A percentile compares a stretch with the other conserved stretches of the same genome.
These are phyloP conservation scores for Paraconiothyrium sp. DNA, from an alignment of 2,329 filamentous ascomycete species.

Conservation along the genomic window DNA sequence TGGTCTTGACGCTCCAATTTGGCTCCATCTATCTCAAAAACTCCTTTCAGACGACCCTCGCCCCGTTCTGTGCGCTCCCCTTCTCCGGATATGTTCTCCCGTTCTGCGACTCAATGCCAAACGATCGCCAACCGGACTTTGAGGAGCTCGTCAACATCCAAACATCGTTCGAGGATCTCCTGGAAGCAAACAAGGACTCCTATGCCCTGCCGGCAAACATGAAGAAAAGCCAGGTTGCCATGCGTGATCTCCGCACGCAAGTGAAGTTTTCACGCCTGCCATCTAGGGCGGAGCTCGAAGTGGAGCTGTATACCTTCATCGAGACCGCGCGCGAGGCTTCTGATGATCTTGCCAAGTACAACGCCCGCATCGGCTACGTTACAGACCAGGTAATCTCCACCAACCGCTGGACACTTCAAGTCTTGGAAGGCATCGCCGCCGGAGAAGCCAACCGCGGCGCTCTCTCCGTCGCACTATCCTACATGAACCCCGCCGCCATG, in stretches of 20 bases:
- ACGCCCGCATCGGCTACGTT: slow-evolving; percentile 76
- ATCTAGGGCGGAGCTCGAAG: slow-evolving; percentile 73
- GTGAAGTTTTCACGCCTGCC: slow-evolving; percentile 76
- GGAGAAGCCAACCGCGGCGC: slow-evolving; percentile 52
- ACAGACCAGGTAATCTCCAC: slow-evolving; percentile 79
- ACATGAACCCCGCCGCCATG: slow-evolving; percentile 62
- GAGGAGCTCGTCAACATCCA: slow-evolving; percentile 79
- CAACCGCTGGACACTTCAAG: slow-evolving; percentile 77
- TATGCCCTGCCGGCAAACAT: slow-evolving; percentile 78
- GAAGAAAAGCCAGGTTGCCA: slow-evolving; percentile 77
- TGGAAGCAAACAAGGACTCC: slow-evolving; percentile 72
- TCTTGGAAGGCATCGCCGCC: slow-evolving; percentile 69
- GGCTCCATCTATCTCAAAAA: slow-evolving; percentile 67
- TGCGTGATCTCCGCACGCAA: slow-evolving; percentile 77
- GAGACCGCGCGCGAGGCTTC: slow-evolving; percentile 72
- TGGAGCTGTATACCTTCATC: slow-evolving; percentile 81
- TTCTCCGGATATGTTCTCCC: slow-evolving; percentile 70
- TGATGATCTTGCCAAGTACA: slow-evolving; percentile 76
- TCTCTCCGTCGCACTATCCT: slow-evolving; percentile 55
- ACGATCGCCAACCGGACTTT: slow-evolving; percentile 64
- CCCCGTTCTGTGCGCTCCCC: slow-evolving; percentile 75
- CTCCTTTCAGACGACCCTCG: slow-evolving; percentile 70
- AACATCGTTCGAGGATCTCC: slow-evolving; percentile 77
- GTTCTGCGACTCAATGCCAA: slow-evolving; percentile 62
- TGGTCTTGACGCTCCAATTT: slow-evolving; percentile 67